Conservation (phyloP, 2,329 filamentous ascomycete species). For the Neocatenulostroma microsporum region DNA sequence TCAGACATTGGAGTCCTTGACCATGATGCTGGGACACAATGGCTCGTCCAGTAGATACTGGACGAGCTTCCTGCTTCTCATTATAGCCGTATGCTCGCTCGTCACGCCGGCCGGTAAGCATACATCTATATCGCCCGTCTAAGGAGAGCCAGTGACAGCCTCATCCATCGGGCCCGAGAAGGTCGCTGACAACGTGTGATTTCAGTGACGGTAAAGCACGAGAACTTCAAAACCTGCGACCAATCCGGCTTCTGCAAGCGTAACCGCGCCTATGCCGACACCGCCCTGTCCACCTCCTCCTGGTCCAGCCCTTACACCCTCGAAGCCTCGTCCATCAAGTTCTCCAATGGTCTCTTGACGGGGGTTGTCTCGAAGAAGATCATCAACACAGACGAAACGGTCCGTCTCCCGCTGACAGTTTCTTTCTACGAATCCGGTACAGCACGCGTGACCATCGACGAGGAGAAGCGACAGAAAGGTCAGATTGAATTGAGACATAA, state of each 20-base stretch:
- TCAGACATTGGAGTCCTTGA: too few relatives aligned
- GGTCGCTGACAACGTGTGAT: too few relatives aligned
- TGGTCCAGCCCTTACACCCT: constrained; percentile 81
- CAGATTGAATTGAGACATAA: constrained; percentile 80
- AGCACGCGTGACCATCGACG: constrained; percentile 80
- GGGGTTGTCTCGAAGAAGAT: constrained; percentile 77
- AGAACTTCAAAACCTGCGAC: constrained; percentile 94
- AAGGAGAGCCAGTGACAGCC: too few relatives aligned
- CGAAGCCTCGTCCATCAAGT: constrained; percentile 60
- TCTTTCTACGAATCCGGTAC: constrained; percentile 86
- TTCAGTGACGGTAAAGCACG: constrained; percentile 77
- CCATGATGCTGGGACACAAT: constrained; percentile 15
- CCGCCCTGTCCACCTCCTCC: constrained; percentile 55
- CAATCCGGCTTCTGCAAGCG: constrained; percentile 97
- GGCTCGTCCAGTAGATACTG: constrained; percentile 51
- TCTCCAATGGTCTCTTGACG: constrained; percentile 72
- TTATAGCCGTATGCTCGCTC: constrained; percentile 53
- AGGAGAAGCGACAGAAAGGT: constrained; percentile 80
- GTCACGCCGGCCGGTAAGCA: constrained; percentile 57
- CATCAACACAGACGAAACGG: constrained; percentile 55
- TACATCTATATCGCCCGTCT: too few relatives aligned
- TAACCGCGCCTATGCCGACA: constrained; percentile 82
- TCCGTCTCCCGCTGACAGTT: constrained; percentile 73
- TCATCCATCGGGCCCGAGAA: too few relatives aligned
- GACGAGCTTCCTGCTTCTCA: constrained; percentile 55